Percentiles rank a stretch among this genome's conserved stretches.
Evolutionary conservation across 2,329 filamentous ascomycete genomes (phyloP).

Genomic region (Penicillium concentricum): DNA sequence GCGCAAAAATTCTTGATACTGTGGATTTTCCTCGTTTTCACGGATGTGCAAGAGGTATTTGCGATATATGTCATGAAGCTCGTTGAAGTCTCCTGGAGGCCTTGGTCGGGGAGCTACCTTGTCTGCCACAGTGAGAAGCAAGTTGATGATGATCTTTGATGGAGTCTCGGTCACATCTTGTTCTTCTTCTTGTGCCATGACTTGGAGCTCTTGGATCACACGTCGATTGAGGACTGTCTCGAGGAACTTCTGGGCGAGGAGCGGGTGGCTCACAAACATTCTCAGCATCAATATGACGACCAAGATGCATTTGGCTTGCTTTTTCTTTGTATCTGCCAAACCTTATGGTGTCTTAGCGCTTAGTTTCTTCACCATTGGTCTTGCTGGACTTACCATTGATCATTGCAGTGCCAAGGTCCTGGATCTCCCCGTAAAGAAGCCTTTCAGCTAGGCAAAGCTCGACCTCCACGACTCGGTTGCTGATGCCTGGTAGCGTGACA

Average conservation of each 20-base stretch:
- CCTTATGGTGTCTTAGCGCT: slow-evolving; percentile 30
- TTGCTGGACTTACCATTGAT: slow-evolving; percentile 22
- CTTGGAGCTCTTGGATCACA: slow-evolving; percentile 46
- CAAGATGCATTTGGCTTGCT: slow-evolving; percentile 42
- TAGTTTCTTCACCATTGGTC: no score
- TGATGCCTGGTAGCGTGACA: background rate
- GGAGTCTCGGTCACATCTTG: background rate
- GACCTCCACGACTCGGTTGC: background rate
- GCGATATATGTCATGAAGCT: background rate
- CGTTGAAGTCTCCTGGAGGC: background rate
- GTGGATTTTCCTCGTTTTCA: no score
- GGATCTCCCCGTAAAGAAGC: background rate
- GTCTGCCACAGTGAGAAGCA: background rate
- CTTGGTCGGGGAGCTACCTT: background rate
- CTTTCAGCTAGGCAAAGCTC: background rate
- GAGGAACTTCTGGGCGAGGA: slow-evolving; percentile 50
- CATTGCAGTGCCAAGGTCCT: background rate
- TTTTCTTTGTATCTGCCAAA: background rate
- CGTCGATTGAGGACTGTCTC: slow-evolving; percentile 43
- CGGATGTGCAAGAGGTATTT: background rate
- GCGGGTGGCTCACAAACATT: slow-evolving; percentile 52
- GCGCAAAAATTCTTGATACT: slow-evolving; percentile 26
- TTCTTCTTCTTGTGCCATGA: slow-evolving; percentile 28
- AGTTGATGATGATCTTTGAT: background rate
- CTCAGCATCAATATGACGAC: slow-evolving; percentile 52